Evolutionary conservation across 805 yeast genomes (phyloP).

Genomic region (Lipomyces starkeyi): DNA sequence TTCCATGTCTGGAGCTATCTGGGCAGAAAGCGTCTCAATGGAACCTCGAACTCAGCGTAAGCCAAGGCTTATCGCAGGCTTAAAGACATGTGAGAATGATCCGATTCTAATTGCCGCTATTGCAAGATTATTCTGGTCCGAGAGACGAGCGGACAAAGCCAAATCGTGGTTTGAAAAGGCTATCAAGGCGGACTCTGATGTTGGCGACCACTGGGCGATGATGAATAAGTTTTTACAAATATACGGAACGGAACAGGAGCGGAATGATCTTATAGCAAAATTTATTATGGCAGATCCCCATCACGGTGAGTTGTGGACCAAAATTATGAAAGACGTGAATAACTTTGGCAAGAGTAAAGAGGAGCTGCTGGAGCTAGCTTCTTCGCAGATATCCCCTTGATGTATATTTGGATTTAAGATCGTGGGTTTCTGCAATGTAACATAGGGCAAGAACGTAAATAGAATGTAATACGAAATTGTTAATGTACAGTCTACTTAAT

Average conservation of each 20-base stretch:
- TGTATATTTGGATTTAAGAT: background rate
- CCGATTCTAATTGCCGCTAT: conserved; percentile 64
- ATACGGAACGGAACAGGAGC: conserved; percentile 45
- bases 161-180: conserved; percentile 78
- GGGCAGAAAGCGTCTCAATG: conserved; percentile 64
- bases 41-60: conserved; percentile 55
- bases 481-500: background rate
- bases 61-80: conserved; percentile 71
- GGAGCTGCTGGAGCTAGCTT: conserved; percentile 49
- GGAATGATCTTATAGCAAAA: conserved; percentile 46
- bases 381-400: conserved; percentile 6
- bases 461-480: background rate
- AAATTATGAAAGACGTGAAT: conserved; percentile 54
- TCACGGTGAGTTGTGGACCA: conserved; percentile 67
- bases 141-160: conserved; percentile 67
- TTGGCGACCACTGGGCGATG: conserved; percentile 84
- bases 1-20: conserved; percentile 65
- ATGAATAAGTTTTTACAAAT: conserved; percentile 54
- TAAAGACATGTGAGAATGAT: conserved; percentile 67
- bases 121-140: conserved; percentile 70
- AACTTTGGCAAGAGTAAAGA: conserved; percentile 52
- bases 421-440: background rate
- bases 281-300: conserved; percentile 60
- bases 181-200: conserved; percentile 56
- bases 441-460: background rate